Evolutionary conservation across 2,329 filamentous ascomycete species (phyloP), one percentile per base, ranked within the genome.

Genomic region (Colletotrichum phormii): DNA sequence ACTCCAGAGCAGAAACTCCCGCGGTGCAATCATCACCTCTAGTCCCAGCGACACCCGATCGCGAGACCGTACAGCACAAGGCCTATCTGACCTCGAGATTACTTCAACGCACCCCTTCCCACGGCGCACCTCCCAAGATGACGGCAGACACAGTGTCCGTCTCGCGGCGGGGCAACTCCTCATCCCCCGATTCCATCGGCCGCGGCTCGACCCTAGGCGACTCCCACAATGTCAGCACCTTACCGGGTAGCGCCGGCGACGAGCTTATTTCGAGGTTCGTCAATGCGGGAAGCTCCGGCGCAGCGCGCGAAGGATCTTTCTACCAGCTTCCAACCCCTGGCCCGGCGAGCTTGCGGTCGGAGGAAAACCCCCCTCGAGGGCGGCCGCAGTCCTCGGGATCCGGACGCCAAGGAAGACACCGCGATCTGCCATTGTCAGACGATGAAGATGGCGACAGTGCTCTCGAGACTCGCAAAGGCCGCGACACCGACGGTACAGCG

Each of bases 71-170:
- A 15, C 84, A 86, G 46, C 91, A 92, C 77, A 91, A 90, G 73
- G 89, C 91, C 76, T 89, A 92, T 73, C 88, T 94, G 64, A 94
- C 92, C 7, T 91, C 91, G 35, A 87, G 91, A 71, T 82, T 94
- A 49, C 85, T 95, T 2, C 89, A 92, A 78, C 88, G 92, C 75
- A 90, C 86, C 11, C 87, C 90, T 0, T 91, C 90, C 7, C 86
- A 90, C 74, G 86, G 89, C 74, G 88, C 89, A 4, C 89, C 91
- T 46, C 91, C 90, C 51, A 87, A 91, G 78, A 92, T 93, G 87
- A 92, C 91, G 8, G 83, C 87, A 71, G 88, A 92, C 71, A 87
- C 86, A 2, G 88, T 86, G 11, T 87, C 86, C 1, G 89, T 87
- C 5, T 84, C 78, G 18, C 81, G 76, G 71, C 66, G 60, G 42